Conservation (phyloP, 2,329 filamentous ascomycete genomes). For the Aspergillus oerlinghausenensis region DNA sequence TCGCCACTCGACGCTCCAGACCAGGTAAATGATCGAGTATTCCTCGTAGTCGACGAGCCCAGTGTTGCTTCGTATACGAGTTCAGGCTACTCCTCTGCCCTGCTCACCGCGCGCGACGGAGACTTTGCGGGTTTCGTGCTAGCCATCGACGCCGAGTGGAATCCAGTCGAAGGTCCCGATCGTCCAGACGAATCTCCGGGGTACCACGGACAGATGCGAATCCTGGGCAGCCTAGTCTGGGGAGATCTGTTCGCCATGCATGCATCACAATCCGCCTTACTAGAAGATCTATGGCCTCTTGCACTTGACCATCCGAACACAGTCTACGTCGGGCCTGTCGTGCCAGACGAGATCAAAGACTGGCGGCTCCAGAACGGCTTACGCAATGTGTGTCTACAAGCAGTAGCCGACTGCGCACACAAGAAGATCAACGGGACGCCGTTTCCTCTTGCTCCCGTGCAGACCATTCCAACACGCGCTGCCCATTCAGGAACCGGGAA, state of each 20-base stretch:
- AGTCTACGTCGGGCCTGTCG: conserved; percentile 22
- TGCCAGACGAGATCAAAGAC: conserved; percentile 8
- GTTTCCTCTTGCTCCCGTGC: not conserved
- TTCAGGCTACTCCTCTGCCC: conserved; percentile 5
- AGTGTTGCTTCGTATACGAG: conserved; percentile 15
- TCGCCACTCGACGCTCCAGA: not conserved
- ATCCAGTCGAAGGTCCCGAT: conserved; percentile 4
- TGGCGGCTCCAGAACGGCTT: conserved; percentile 11
- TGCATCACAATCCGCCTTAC: conserved; percentile 6
- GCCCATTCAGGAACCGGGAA: no score
- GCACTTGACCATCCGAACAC: conserved; percentile 24
- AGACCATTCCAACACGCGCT: not conserved
- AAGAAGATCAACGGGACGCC: conserved; percentile 2
- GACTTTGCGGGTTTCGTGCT: conserved; percentile 20
- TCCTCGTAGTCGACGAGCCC: conserved; percentile 16
- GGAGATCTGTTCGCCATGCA: conserved; percentile 23
- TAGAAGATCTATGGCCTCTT: conserved; percentile 25
- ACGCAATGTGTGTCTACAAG: conserved; percentile 4
- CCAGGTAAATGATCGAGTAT: not conserved
- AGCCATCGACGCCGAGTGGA: conserved; percentile 20
- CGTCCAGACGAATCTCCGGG: conserved; percentile 16
- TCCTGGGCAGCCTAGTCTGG: conserved; percentile 27
- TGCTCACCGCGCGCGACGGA: conserved; percentile 6
- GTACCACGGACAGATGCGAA: conserved; percentile 23
- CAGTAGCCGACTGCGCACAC: conserved; percentile 4